Evolutionary conservation across 192 early-diverging fungal species (phyloP), one percentile per base, ranked within the genome.

Genomic region (Pilobolus umbonatus): DNA sequence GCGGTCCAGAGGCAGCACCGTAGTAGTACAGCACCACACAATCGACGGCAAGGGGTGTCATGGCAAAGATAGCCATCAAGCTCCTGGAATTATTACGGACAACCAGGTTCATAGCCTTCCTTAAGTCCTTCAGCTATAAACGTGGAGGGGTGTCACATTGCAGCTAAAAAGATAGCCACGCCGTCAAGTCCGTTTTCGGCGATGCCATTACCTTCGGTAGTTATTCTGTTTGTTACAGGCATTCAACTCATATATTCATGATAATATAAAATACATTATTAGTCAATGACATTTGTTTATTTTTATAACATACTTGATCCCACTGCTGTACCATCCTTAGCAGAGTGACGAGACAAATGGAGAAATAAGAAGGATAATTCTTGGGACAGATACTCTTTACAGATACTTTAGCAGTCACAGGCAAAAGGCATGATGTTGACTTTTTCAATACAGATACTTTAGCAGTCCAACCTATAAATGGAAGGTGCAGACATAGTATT

Each of bases 41-140:
- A 47, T 47, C 45, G 19, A 47, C 24, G 45, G 45, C 24, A 47
- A 11, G 45, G 45, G 45, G 45, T 47, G 45, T 47, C 45, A 21
- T 47, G 45, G 45, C 45, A 47, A 47, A 25, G 45, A 47, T 47
- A 47, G 45, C 45, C 45, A 47, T 47, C 45, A 26, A 47, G 45
- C 24, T 47, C 45, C 45, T 47, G 45, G 45, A 47, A 47, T 47
- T 47, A 47, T 47, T 47, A 25, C 45, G 45, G 24, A 47, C 45
- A 47, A 47, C 45, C 10, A 24, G 17, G 43, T 45, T 6, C 15
- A 45, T 45, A 45, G 43, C 43, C 43, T 45, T 45, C 21, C 43
- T 45, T 22, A 45, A 45, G 43, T 45, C 43, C 43, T 45, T 45
- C 43, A 45, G 43, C 43, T 45, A 45, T 45, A 21, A 45, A 45